Percentiles rank a stretch among this genome's conserved stretches.
These are phyloP conservation scores for Trichoderma oligosporum DNA, from an alignment of 2,329 filamentous ascomycete species.

Conservation along the genomic window DNA sequence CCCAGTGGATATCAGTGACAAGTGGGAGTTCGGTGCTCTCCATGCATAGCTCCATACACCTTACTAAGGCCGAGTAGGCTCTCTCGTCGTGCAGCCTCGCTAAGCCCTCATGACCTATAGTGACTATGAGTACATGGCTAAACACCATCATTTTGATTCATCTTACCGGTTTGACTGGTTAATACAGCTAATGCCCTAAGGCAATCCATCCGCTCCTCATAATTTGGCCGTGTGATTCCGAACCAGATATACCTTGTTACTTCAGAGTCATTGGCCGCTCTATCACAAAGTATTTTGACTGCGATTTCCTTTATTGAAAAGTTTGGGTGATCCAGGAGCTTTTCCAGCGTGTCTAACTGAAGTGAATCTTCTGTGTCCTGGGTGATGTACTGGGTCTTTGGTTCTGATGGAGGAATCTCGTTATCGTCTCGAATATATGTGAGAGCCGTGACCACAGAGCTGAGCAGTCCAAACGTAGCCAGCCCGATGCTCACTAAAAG, in stretches of 20 bases:
- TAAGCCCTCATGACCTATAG: conserved; percentile 37
- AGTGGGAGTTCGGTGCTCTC: conserved; percentile 47
- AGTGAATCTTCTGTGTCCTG: conserved; percentile 72
- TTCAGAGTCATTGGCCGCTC: conserved; percentile 55
- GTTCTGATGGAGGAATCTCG: conserved; percentile 60
- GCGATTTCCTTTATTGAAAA: conserved; percentile 68
- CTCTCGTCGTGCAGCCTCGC: conserved; percentile 47
- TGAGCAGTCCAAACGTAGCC: conserved; percentile 56
- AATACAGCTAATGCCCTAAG: conserved; percentile 55
- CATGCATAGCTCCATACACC: conserved; percentile 55
- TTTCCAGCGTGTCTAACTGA: conserved; percentile 61
- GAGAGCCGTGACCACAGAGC: conserved; percentile 56
- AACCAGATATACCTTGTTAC: conserved; percentile 51
- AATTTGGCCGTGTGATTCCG: conserved; percentile 56
- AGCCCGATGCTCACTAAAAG: conserved; percentile 53
- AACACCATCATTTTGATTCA: conserved; percentile 25
- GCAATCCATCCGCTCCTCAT: conserved; percentile 55
- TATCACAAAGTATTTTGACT: conserved; percentile 54
- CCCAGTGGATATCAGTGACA: conserved; percentile 55
- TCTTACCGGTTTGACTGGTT: conserved; percentile 37
- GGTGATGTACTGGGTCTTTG: conserved; percentile 68
- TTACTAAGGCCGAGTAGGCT: conserved; percentile 56
- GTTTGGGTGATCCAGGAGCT: conserved; percentile 66
- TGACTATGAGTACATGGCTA: conserved; percentile 20
- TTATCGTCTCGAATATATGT: conserved; percentile 59